These are phyloP conservation scores for Nigrospora oryzae DNA, from an alignment of 2,329 filamentous ascomycete genomes.

Conservation along the genomic window DNA sequence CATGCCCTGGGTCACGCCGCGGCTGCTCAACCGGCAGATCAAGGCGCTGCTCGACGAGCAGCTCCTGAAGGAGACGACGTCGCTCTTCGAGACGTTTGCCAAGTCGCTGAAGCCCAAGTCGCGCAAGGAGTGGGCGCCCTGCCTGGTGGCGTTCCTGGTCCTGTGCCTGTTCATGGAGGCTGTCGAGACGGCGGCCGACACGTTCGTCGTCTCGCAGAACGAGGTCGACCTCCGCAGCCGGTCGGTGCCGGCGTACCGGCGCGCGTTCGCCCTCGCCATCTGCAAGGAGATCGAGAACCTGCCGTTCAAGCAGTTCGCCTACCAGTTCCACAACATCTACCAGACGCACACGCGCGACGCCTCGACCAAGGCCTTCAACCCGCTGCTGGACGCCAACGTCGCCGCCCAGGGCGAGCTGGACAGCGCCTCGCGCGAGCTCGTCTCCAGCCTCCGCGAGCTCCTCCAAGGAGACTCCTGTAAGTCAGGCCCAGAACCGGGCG, in stretches of 20 bases:
- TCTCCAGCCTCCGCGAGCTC: slow-evolving; percentile 32
- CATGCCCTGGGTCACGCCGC: slow-evolving; percentile 37
- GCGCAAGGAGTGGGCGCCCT: slow-evolving; percentile 46
- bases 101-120: slow-evolving; percentile 46
- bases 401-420: slow-evolving; percentile 37
- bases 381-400: slow-evolving; percentile 36
- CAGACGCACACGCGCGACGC: slow-evolving; percentile 45
- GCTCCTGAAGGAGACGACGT: slow-evolving; percentile 40
- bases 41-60: slow-evolving; percentile 49
- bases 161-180: slow-evolving; percentile 52
- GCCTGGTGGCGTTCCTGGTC: slow-evolving; percentile 46
- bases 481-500: slow-evolving; percentile 6
- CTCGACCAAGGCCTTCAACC: slow-evolving; percentile 44
- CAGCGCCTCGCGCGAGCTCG: slow-evolving; percentile 34
- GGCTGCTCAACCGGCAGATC: slow-evolving; percentile 47
- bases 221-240: slow-evolving; percentile 35
- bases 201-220: slow-evolving; percentile 41
- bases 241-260: slow-evolving; percentile 26
- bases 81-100: slow-evolving; percentile 43
- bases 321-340: slow-evolving; percentile 52
- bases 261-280: slow-evolving; percentile 34
- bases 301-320: slow-evolving; percentile 52
- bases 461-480: slow-evolving; percentile 35
- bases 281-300: slow-evolving; percentile 47
- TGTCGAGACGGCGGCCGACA: slow-evolving; percentile 43